phyloP scores from a whole-genome alignment of 345 rosid genomes.

The Ceriops zippeliana region DNA sequence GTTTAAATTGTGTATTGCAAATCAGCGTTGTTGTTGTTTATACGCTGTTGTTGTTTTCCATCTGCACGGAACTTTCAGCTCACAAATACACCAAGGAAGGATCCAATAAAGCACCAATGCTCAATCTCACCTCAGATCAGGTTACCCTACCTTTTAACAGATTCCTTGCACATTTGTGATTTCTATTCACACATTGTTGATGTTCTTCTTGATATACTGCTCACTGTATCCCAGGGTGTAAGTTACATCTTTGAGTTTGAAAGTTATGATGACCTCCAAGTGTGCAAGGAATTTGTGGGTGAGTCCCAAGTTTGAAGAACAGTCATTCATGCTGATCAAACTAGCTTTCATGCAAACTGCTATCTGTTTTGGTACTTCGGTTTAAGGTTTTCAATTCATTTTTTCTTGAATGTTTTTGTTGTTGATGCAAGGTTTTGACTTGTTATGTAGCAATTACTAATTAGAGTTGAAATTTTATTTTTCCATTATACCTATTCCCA shows the following conservation, averaged over 20 bases:
- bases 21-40: too few relatives aligned
- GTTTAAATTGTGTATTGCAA: background rate
- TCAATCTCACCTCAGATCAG: constrained; percentile 73
- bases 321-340: background rate
- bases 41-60: constrained; percentile 4
- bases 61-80: constrained; percentile 36
- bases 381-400: background rate
- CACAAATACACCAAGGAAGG: constrained; percentile 75
- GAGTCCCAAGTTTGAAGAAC: constrained; percentile 21
- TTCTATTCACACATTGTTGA: background rate
- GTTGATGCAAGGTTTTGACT: background rate
- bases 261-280: constrained; percentile 65
- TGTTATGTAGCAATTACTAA: background rate
- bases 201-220: background rate
- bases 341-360: background rate
- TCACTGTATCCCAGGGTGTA: constrained; percentile 45
- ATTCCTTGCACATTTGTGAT: background rate
- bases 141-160: constrained; percentile 21
- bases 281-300: constrained; percentile 85
- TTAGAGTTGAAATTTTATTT: background rate
- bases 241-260: constrained; percentile 84
- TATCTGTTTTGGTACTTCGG: background rate
- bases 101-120: constrained; percentile 82
- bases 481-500: too few relatives aligned
- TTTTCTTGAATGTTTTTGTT: background rate